Evolutionary conservation across 345 rosid genomes (phyloP), one percentile per base, ranked within the genome.

Genomic region (Citrus australasica): DNA sequence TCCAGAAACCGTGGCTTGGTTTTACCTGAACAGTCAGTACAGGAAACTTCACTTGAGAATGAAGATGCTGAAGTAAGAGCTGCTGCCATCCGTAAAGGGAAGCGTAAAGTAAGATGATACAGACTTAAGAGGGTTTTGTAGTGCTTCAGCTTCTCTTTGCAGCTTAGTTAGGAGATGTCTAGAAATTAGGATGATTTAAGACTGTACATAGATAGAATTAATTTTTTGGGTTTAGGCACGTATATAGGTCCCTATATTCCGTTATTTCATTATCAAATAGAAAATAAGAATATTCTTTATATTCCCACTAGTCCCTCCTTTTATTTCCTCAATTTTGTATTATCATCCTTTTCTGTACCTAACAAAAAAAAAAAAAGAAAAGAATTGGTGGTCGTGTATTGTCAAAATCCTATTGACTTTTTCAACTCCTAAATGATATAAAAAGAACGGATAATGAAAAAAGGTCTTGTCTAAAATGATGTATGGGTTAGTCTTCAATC

Each of bases 1-100:
- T 78, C 75, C 14, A 76, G 85, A 64, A 83, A 79, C 59, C 68
- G 55, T 17, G 85, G 83, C 66, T 76, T 81, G 77, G 62, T 84
- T 71, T 69, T 30, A 27, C 79, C 79, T 30, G 82, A 80, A 59
- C 79, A 82, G 30, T 46, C 79, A 6, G n/a, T 25, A 3, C 71
- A 24, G 11, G 75, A 74, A 63, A 67, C 72, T 63, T 76, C 77
- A n/a, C 62, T 74, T 6, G 77, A 82, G 42, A 79, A 25, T 17
- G 61, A 62, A 10, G 27, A 37, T 74, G 9, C 40, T 46, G 65
- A 25, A 55, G 46, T 62, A 68, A 69, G 73, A 56, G 56, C 33
- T 59, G 72, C 77, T 51, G 56, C 65, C 2, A 67, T 73, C 24
- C 55, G 58, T 60, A 69, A 38, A 32, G 82, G 68, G 53, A 82